A percentile compares a stretch with the other conserved stretches of the same genome.
These are phyloP conservation scores for Exophiala xenobiotica DNA, from an alignment of 2,329 filamentous ascomycete genomes.

Conservation along the genomic window DNA sequence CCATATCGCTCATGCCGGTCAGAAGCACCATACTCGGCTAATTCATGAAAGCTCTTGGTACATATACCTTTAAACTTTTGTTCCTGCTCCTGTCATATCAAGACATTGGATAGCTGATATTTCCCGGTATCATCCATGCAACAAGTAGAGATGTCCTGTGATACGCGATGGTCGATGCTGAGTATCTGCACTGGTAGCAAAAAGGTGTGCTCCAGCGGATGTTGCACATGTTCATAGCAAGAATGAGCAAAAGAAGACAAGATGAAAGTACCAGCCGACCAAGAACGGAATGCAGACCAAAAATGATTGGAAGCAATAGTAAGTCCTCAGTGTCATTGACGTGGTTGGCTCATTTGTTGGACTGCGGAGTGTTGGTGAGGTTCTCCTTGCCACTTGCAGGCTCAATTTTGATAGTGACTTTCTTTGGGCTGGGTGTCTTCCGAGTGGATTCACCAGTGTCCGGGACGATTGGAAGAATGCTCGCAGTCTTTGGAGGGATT, in stretches of 20 bases:
- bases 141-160: constrained; percentile 14
- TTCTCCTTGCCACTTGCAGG: constrained; percentile 43
- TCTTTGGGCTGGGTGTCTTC: constrained; percentile 43
- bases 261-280: constrained; percentile 18
- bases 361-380: constrained; percentile 33
- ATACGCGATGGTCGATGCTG: constrained; percentile 14
- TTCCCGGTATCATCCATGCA: constrained; percentile 16
- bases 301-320: constrained; percentile 15
- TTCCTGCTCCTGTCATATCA: constrained; percentile 12
- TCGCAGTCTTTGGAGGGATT: constrained; percentile 39
- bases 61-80: constrained; percentile 10
- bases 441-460: constrained; percentile 31
- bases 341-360: constrained; percentile 29
- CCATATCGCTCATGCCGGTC: no score
- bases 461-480: constrained; percentile 33
- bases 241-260: constrained; percentile 25
- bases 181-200: constrained; percentile 7
- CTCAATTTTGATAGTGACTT: constrained; percentile 39
- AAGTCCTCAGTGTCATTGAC: constrained; percentile 15
- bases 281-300: constrained; percentile 23
- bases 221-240: constrained; percentile 20
- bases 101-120: constrained; percentile 14
- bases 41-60: constrained; percentile 12
- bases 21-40: no score
- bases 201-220: constrained; percentile 14